Conservation (phyloP, 179 eudicot genomes). For the Pouteria campechiana region DNA sequence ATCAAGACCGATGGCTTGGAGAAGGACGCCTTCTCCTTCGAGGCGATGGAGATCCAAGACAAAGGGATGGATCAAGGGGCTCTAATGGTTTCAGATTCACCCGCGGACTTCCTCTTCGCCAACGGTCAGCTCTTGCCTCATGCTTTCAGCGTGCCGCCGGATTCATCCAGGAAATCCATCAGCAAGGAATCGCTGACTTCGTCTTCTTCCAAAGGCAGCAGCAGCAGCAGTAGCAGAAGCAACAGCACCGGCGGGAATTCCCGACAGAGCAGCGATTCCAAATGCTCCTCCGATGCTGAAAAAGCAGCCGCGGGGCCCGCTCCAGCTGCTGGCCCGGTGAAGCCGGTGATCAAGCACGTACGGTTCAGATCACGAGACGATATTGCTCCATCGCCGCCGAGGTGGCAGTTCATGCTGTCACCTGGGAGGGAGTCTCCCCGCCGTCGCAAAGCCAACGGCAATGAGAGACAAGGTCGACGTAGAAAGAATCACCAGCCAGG, state of each 20-base stretch:
- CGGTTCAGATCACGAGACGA: no score
- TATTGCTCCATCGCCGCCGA: no score
- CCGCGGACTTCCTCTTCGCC: slow-evolving; percentile 35
- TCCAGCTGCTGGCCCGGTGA: slow-evolving; percentile 21
- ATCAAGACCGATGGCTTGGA: no score
- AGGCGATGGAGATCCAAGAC: no score
- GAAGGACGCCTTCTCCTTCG: no score
- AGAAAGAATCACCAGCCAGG: background rate
- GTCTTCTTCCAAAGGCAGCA: slow-evolving; percentile 51
- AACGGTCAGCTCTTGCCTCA: slow-evolving; percentile 34
- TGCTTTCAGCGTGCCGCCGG: slow-evolving; percentile 15
- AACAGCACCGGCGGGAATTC: slow-evolving; percentile 37
- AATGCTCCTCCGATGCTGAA: slow-evolving; percentile 47
- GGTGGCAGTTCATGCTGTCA: slow-evolving; percentile 54
- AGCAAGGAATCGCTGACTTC: slow-evolving; percentile 16
- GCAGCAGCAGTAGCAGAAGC: slow-evolving; percentile 51
- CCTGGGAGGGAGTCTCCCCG: background rate
- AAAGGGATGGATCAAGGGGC: no score
- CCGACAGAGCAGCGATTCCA: slow-evolving; percentile 43
- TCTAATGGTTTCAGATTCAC: no score
- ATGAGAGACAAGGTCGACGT: slow-evolving; percentile 10
- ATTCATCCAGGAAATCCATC: background rate
- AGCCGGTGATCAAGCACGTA: slow-evolving; percentile 4
- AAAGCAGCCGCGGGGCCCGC: slow-evolving; percentile 41
- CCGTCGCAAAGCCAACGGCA: slow-evolving; percentile 13